Evolutionary conservation across 805 yeast species (phyloP), one percentile per base, ranked within the genome.

Genomic region (Nakazawaea peltata): DNA sequence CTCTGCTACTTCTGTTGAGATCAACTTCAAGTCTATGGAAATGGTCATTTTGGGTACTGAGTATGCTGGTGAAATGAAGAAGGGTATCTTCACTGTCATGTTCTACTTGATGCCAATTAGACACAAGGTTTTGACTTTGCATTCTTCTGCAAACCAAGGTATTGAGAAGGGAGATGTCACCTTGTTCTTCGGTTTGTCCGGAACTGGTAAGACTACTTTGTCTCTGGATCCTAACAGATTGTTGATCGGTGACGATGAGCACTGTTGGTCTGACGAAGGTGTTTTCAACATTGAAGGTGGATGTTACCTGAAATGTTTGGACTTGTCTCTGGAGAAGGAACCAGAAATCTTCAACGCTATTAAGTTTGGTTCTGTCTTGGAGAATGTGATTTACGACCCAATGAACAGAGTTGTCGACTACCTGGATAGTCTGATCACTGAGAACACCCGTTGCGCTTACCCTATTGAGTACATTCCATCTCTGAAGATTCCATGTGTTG

Each of bases 261-360:
- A 90, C 70, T 90, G 97, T 71, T 90, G 98, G 98, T 84, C 97
- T 14, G 94, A 90, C 63, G 70, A 82, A 49, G 98, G 98, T 67
- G 97, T 90, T 41, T 90, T 90, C 80, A 92, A 92, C 76, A 88
- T 90, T 54, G 98, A 90, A 70, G 98, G 98, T 63, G 98, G 98
- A 47, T 90, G 98, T 72, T 90, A 90, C 70, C 97, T 97, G 53
- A 90, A 90, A 68, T 88, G 97, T 69, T 70, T 90, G 46, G 95
- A 85, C 53, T 71, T 90, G 46, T 67, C 85, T 34, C 80, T 70
- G 45, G 97, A 85, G 65, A 90, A 82, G 66, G 98, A 90, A 71
- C 98, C 98, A 34, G 98, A 90, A 68, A 90, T 90, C 59, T 92
- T 78, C 74, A 77, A 86, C 62, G 94, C 97, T 30, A 84, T 90